Conservation (phyloP, 2,329 filamentous ascomycete species). For the Zymoseptoria tritici region DNA sequence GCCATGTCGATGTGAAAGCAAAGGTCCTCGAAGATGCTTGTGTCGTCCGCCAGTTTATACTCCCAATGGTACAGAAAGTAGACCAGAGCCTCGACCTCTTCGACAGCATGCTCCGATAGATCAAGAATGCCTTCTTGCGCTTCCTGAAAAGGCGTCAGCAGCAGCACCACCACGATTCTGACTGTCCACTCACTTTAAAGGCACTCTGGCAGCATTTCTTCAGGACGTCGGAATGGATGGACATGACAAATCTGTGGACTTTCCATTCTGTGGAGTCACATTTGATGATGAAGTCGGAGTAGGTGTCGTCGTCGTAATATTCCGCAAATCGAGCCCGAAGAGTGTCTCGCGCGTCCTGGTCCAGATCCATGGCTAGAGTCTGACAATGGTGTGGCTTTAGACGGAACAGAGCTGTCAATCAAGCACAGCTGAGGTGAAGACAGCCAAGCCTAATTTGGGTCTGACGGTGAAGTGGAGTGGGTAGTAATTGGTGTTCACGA, state of each 20-base stretch:
- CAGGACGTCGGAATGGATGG: neutral
- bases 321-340: neutral
- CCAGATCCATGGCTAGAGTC: neutral
- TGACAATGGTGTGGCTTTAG: too few species aligned
- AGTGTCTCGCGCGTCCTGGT: neutral
- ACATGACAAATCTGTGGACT: neutral
- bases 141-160: neutral
- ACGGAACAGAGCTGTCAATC: too few species aligned
- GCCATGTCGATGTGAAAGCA: constrained; percentile 1
- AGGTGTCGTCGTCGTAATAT: neutral
- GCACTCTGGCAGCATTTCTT: neutral
- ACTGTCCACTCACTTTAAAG: neutral
- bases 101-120: neutral
- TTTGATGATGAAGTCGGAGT: neutral
- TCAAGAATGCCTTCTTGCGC: neutral
- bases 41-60: neutral
- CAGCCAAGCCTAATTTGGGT: too few species aligned
- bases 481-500: too few species aligned
- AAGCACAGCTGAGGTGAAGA: too few species aligned
- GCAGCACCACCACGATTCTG: neutral
- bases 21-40: neutral
- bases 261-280: neutral
- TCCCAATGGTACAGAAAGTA: neutral
- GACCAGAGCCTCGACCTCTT: neutral
- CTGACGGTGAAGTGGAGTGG: too few species aligned